Conservation (phyloP, 2,329 filamentous ascomycete genomes). For the Nigrospora oryzae region DNA sequence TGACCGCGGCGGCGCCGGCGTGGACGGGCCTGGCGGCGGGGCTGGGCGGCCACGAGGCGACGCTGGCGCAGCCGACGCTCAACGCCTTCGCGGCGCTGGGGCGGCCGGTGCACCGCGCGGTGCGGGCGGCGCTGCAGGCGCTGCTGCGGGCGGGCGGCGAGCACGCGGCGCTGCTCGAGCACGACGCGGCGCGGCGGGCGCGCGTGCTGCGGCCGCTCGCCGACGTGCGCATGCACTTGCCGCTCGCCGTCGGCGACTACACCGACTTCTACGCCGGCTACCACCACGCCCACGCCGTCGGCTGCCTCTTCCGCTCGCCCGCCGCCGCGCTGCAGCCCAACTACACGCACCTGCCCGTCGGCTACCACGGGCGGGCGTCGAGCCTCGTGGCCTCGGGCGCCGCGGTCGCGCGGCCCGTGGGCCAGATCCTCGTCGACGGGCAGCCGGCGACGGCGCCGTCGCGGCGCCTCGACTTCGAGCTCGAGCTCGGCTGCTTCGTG, state of each 20-base stretch:
- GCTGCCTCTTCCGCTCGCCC: constrained; percentile 63
- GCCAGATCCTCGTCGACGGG: constrained; percentile 62
- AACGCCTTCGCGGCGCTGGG: constrained; percentile 71
- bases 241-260: constrained; percentile 74
- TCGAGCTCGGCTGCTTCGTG: constrained; percentile 72
- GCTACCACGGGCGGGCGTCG: constrained; percentile 72
- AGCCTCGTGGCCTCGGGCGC: constrained; percentile 70
- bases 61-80: constrained; percentile 58
- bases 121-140: constrained; percentile 60
- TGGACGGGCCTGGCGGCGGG: constrained; percentile 14
- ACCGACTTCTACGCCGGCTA: constrained; percentile 79
- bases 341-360: constrained; percentile 73
- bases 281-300: constrained; percentile 64
- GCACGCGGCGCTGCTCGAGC: constrained; percentile 14
- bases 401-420: constrained; percentile 62
- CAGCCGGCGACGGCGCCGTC: constrained; percentile 54
- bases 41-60: constrained; percentile 46
- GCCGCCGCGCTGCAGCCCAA: constrained; percentile 71
- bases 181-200: constrained; percentile 49
- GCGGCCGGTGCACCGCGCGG: constrained; percentile 56
- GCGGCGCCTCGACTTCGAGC: constrained; percentile 66
- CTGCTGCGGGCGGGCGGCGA: constrained; percentile 34
- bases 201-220: constrained; percentile 50
- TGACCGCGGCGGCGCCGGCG: constrained; percentile 9
- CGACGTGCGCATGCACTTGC: constrained; percentile 58